A percentile compares a stretch with the other conserved stretches of the same genome.
These are phyloP conservation scores for Epicoccum nigrum DNA, from an alignment of 2,329 filamentous ascomycete species.

Conservation along the genomic window DNA sequence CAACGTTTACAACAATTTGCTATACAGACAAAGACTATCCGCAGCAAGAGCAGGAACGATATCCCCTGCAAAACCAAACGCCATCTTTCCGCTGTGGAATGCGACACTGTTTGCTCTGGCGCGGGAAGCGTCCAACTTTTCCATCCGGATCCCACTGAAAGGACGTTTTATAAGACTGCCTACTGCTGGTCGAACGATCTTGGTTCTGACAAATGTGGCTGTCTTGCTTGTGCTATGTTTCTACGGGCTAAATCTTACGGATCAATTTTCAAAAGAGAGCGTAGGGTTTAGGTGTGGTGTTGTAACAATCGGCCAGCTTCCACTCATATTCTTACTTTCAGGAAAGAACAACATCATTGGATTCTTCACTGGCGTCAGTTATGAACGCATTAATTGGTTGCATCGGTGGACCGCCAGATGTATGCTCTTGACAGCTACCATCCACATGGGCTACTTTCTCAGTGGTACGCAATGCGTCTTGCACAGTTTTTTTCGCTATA, in stretches of 20 bases:
- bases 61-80: constrained; percentile 61
- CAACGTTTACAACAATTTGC: constrained; percentile 55
- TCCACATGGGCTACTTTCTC: constrained; percentile 75
- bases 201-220: constrained; percentile 56
- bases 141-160: constrained; percentile 46
- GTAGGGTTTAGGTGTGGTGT: constrained; percentile 63
- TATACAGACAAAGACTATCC: constrained; percentile 60
- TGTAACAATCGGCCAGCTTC: constrained; percentile 60
- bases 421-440: constrained; percentile 69
- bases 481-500: neutral
- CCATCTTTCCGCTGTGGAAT: constrained; percentile 53
- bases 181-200: constrained; percentile 45
- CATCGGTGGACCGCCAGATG: constrained; percentile 75
- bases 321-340: constrained; percentile 62
- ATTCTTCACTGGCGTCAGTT: constrained; percentile 65
- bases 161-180: constrained; percentile 48
- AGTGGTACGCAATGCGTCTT: constrained; percentile 8
- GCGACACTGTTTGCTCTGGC: constrained; percentile 61
- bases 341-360: constrained; percentile 66
- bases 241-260: constrained; percentile 59
- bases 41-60: constrained; percentile 47
- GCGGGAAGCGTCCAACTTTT: constrained; percentile 60
- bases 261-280: constrained; percentile 60
- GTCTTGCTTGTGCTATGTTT: constrained; percentile 62
- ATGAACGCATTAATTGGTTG: constrained; percentile 75